Conservation (phyloP, 2,329 filamentous ascomycete species). For the Fusarium siculi region DNA sequence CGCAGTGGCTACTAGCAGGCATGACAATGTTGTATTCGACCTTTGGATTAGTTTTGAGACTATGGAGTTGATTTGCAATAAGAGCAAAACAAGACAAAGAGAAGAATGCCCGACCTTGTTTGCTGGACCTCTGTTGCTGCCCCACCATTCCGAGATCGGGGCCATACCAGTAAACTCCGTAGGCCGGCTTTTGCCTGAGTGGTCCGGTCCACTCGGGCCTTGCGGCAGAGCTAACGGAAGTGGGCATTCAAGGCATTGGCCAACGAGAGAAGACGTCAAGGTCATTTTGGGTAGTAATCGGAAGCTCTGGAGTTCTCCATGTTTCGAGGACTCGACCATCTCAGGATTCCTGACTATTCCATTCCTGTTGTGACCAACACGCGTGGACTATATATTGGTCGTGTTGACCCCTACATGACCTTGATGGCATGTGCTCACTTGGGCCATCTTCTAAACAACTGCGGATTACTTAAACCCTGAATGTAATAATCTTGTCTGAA, state of each 20-base stretch:
- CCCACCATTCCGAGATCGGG: conserved; percentile 53
- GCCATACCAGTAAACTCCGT: conserved; percentile 17
- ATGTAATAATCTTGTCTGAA: conserved; percentile 5
- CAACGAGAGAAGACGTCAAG: conserved; percentile 31
- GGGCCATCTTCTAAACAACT: background rate
- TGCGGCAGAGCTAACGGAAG: conserved; percentile 24
- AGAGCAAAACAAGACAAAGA: conserved; percentile 1
- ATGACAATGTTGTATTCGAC: conserved; percentile 81
- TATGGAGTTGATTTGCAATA: background rate
- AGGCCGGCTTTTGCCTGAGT: conserved; percentile 31
- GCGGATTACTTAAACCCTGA: background rate
- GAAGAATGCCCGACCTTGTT: conserved; percentile 9
- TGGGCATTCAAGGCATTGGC: conserved; percentile 27
- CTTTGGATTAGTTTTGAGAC: conserved; percentile 44
- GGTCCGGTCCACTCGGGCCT: conserved; percentile 32
- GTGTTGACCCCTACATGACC: background rate
- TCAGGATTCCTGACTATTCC: background rate
- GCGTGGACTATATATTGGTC: background rate
- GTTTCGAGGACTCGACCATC: background rate
- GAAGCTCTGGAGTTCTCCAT: conserved; percentile 1
- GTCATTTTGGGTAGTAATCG: conserved; percentile 34
- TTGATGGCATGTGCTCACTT: background rate
- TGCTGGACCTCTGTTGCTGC: conserved; percentile 33
- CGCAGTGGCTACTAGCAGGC: conserved; percentile 85
- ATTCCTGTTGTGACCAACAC: background rate